phyloP scores from a whole-genome alignment of 768 basidiomycete genomes.

The Termitomyces bulborhizus region DNA sequence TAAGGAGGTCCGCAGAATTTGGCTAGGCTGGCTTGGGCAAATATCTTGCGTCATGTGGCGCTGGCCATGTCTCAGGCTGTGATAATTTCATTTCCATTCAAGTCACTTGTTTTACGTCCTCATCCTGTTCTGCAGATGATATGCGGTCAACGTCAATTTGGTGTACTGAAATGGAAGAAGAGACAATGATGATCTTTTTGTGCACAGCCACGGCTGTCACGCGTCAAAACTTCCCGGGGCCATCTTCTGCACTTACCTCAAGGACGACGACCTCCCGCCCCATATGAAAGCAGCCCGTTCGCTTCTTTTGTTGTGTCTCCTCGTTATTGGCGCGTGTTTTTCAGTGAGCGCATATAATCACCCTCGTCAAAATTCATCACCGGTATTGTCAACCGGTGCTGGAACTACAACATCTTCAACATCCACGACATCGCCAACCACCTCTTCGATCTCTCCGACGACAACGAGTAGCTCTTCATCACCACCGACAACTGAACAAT shows the following conservation, averaged over 20 bases:
- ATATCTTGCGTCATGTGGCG: no score
- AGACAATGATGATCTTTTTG: background rate
- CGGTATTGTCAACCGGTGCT: background rate
- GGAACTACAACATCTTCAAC: conserved; percentile 8
- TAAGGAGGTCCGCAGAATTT: no score
- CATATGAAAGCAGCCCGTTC: conserved; percentile 20
- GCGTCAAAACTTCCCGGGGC: conserved; percentile 12
- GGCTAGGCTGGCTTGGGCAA: no score
- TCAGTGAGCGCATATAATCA: conserved; percentile 14
- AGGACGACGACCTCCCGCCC: conserved; percentile 8
- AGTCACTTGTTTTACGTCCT: no score
- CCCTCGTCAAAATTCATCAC: conserved; percentile 5
- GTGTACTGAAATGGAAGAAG: no score
- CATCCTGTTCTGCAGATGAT: no score
- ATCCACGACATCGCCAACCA: conserved; percentile 7
- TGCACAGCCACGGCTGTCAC: conserved; percentile 17
- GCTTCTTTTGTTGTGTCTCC: conserved; percentile 21
- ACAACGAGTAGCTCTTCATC: conserved; percentile 7
- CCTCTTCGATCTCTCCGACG: conserved; percentile 11
- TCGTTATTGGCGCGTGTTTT: conserved; percentile 17
- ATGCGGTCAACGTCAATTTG: no score
- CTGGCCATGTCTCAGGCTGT: no score
- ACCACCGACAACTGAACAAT: background rate
- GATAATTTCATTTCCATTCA: no score
- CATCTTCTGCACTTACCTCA: conserved; percentile 2